phyloP scores from a whole-genome alignment of 2,329 filamentous ascomycete genomes.

The Fusarium ramigenum region DNA sequence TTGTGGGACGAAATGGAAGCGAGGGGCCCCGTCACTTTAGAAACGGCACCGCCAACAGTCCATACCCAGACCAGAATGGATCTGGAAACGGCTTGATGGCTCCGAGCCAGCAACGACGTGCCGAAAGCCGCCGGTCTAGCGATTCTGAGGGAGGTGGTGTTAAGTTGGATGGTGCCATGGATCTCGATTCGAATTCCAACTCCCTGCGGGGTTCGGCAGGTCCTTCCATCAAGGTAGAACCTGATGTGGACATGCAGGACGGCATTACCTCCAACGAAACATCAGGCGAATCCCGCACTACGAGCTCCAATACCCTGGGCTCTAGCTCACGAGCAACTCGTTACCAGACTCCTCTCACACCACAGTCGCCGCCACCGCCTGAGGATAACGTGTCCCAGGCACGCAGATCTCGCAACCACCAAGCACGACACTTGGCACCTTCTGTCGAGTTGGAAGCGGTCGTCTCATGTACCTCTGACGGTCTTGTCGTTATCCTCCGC shows the following conservation, averaged over 20 bases:
- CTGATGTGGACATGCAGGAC: slow-evolving; percentile 39
- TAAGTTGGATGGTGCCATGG: slow-evolving; percentile 55
- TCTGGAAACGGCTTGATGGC: not conserved
- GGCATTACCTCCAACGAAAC: slow-evolving; percentile 3
- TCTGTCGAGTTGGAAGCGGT: slow-evolving; percentile 84
- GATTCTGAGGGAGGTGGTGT: slow-evolving; percentile 59
- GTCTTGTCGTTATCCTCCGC: slow-evolving; percentile 82
- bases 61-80: not conserved
- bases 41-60: not conserved
- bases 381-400: slow-evolving; percentile 1
- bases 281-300: slow-evolving; percentile 21
- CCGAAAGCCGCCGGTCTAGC: slow-evolving; percentile 46
- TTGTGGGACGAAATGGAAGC: not conserved
- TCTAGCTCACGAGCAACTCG: slow-evolving; percentile 2
- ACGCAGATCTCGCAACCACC: not conserved
- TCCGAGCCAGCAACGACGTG: slow-evolving; percentile 5
- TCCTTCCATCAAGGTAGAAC: slow-evolving; percentile 51
- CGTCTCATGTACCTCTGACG: slow-evolving; percentile 91
- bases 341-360: slow-evolving; percentile 32
- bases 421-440: slow-evolving; percentile 42
- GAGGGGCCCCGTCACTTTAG: slow-evolving; percentile 7
- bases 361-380: slow-evolving; percentile 10
- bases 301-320: slow-evolving; percentile 16
- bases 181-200: slow-evolving; percentile 47
- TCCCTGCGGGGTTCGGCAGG: slow-evolving; percentile 36